Evolutionary conservation across 2,329 filamentous ascomycete genomes (phyloP).

Genomic region (Aspergillus novofumigatus): DNA sequence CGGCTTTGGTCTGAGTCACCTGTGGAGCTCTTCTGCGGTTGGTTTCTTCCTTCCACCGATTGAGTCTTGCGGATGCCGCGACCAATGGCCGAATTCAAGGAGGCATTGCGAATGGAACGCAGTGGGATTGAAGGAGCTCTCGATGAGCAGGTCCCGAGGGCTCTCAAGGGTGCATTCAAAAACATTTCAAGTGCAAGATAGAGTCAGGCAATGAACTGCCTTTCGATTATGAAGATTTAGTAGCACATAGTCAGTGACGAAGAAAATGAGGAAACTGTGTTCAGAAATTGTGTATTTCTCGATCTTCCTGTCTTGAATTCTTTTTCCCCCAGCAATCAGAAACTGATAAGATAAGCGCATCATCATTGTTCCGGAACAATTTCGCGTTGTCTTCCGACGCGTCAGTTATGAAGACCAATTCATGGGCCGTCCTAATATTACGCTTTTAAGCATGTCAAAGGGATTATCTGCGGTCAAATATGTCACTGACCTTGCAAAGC

Average conservation of each 20-base stretch:
- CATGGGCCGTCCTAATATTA: not conserved
- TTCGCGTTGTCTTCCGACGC: not conserved
- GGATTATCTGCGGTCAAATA: not conserved
- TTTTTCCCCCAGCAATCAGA: not conserved
- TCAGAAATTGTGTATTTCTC: not conserved
- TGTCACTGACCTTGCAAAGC: not conserved
- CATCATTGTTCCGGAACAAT: constrained; percentile 7
- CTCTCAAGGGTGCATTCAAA: constrained; percentile 2
- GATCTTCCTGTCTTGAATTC: not conserved
- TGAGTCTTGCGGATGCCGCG: constrained; percentile 56
- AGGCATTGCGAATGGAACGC: constrained; percentile 43
- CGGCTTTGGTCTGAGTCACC: not conserved
- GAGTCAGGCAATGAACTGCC: not conserved
- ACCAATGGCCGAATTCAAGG: constrained; percentile 65
- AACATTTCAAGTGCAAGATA: constrained; percentile 5
- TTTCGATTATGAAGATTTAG: not conserved
- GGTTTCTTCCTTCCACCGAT: constrained; percentile 2
- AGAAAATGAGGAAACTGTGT: not conserved
- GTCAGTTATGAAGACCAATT: not conserved
- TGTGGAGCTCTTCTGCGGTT: not conserved
- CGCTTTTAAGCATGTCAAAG: not conserved
- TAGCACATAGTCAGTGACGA: not conserved
- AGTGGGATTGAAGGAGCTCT: constrained; percentile 8
- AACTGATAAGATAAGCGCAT: constrained; percentile 20
- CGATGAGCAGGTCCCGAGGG: constrained; percentile 10